A percentile compares a stretch with the other conserved stretches of the same genome.
phyloP scores from a whole-genome alignment of 176 grass and related monocot genomes.

The Juncus inflexus region DNA sequence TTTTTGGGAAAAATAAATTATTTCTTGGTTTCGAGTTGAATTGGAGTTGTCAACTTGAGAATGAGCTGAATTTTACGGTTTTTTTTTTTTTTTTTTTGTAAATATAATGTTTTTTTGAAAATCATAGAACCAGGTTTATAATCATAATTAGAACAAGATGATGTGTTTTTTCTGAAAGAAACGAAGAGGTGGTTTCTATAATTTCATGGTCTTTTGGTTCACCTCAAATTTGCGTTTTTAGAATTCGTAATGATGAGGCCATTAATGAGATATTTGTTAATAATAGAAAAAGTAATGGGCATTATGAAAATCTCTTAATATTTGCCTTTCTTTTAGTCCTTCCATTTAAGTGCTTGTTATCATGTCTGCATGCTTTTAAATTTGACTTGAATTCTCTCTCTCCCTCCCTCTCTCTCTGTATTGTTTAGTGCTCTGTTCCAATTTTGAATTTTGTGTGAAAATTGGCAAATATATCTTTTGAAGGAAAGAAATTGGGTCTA shows the following conservation, averaged over 20 bases:
- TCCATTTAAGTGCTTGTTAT: constrained; percentile 1
- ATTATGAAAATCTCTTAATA: no score
- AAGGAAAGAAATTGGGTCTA: no score
- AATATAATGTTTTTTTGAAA: no score
- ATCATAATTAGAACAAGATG: neutral
- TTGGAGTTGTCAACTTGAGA: neutral
- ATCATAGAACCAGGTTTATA: neutral
- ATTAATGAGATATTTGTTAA: neutral
- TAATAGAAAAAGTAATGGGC: constrained; percentile 1
- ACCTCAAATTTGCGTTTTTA: no score
- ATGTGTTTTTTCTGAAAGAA: neutral
- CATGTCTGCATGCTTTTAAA: neutral
- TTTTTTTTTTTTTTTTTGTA: no score
- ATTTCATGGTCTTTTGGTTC: no score
- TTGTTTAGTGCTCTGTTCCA: no score
- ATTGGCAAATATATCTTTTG: no score
- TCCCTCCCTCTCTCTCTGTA: neutral
- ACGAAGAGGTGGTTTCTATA: neutral
- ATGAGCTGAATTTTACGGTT: neutral
- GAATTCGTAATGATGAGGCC: neutral
- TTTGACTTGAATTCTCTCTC: constrained; percentile 7
- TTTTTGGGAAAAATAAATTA: neutral
- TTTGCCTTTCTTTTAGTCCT: no score
- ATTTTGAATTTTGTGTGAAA: no score
- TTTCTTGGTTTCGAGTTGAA: neutral